phyloP scores from a whole-genome alignment of 257 asterid species.

The Plantago elongata region DNA sequence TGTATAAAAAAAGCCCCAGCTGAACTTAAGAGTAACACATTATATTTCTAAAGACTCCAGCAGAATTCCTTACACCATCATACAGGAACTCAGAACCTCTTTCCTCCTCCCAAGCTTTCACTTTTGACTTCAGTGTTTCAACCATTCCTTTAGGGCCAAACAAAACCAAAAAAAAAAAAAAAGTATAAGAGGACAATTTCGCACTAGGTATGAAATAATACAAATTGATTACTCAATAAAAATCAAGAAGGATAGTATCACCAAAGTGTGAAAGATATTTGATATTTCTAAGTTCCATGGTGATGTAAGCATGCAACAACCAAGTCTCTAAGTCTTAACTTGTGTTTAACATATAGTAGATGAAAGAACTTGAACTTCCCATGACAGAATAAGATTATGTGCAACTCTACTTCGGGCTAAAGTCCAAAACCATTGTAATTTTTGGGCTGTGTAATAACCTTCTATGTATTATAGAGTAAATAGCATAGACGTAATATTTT shows the following conservation, averaged over 20 bases:
- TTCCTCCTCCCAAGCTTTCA: slow-evolving; percentile 72
- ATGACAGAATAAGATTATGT: not conserved
- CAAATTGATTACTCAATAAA: not conserved
- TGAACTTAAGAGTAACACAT: too few relatives aligned
- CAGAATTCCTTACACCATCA: slow-evolving; percentile 64
- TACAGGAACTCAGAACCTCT: slow-evolving; percentile 62
- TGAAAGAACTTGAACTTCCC: not conserved
- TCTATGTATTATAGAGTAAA: slow-evolving; percentile 4
- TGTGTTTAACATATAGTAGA: not conserved
- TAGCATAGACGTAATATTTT: slow-evolving; percentile 1
- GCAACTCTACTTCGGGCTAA: not conserved
- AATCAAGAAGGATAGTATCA: not conserved
- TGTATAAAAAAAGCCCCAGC: too few relatives aligned
- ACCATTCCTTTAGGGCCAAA: slow-evolving; percentile 64
- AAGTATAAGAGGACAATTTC: not conserved
- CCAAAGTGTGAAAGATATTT: too few relatives aligned
- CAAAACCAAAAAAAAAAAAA: slow-evolving; percentile 5
- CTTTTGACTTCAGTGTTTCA: slow-evolving; percentile 57
- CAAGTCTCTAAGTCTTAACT: not conserved
- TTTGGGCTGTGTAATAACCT: not conserved
- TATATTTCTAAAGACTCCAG: not conserved
- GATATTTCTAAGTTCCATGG: too few relatives aligned
- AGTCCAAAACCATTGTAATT: not conserved
- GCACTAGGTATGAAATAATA: not conserved
- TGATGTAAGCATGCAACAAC: slow-evolving; percentile 2